A percentile compares a stretch with the other conserved stretches of the same genome.
Evolutionary conservation across 108 stramenopile genomes (phyloP).

Genomic region (Nannochloropsis gaditana): DNA sequence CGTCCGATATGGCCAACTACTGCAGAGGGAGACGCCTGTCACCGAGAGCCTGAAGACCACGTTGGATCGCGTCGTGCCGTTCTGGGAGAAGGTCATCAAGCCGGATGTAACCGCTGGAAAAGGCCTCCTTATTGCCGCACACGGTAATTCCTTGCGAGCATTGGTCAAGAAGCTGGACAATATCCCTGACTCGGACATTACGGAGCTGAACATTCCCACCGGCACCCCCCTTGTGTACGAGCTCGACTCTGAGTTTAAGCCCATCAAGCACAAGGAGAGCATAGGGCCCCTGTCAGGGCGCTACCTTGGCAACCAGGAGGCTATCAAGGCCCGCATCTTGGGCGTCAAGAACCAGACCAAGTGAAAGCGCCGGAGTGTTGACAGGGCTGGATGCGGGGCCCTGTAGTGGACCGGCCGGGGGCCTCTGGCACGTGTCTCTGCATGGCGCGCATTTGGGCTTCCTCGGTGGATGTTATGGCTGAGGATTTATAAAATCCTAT

Average conservation of each 20-base stretch:
- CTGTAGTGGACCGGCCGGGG: too few relatives aligned
- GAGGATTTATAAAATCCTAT: too few relatives aligned
- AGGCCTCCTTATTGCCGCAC: conserved; percentile 74
- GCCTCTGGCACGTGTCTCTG: too few relatives aligned
- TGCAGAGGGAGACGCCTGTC: conserved; percentile 55
- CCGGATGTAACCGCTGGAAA: conserved; percentile 72
- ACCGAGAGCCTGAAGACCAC: conserved; percentile 80
- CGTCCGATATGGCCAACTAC: conserved; percentile 60
- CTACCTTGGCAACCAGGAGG: conserved; percentile 92
- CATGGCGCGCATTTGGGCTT: too few relatives aligned
- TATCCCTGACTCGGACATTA: conserved; percentile 68
- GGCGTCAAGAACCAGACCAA: conserved; percentile 97
- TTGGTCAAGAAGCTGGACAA: conserved; percentile 80
- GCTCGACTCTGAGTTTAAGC: conserved; percentile 71
- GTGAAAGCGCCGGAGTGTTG: conserved; percentile 45
- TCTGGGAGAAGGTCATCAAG: conserved; percentile 65
- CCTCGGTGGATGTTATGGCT: too few relatives aligned
- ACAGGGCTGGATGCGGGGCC: too few relatives aligned
- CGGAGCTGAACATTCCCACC: conserved; percentile 83
- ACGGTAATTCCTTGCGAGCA: conserved; percentile 83
- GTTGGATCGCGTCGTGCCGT: conserved; percentile 74
- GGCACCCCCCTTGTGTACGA: conserved; percentile 80
- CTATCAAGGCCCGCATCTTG: conserved; percentile 85
- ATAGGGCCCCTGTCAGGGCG: conserved; percentile 83
- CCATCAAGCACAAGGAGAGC: conserved; percentile 68